Base-by-base conservation (phyloP, 148 eudicot genomes). In the Fagopyrum tataricum region DNA sequence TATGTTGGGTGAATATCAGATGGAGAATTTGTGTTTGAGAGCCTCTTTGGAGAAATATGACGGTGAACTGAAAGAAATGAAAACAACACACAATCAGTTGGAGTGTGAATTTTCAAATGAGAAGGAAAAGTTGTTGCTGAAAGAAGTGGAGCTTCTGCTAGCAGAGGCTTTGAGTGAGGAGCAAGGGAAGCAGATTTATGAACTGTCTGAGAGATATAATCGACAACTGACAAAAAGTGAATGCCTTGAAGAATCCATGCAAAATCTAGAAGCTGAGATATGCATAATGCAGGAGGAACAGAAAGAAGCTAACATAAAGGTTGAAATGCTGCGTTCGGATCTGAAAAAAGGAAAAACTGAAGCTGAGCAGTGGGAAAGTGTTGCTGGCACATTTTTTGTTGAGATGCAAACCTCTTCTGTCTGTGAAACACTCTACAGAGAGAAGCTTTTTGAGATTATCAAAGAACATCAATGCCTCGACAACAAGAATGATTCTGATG, bases 391-490 rank as follows among this genome's bases (percentile, higher is more conserved):
- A 40, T 59, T 85, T 71, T 91, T 86, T 71, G 83, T 80, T 42
- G 90, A 91, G 75, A 83, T 88, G 70, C 97, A 89, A 76, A 72
- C 75, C 73, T 85, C 85, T 39, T 79, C 78, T 66, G 76, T 90
- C 40, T 81, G 82, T 68, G 91, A 85, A 77, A 80, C 78, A 61
- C 73, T 91, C 73, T 83, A 87, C 15, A 87, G 79, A 75, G 88
- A 86, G 77, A 95, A 91, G 85, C 74, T 88, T 48, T 73, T 78
- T 49, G 97, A 90, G 83, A 85, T 92, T 74, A 71, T 51, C 69
- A 84, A 79, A 80, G 80, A 77, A 26, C 82, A 82, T 51, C 78
- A 78, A 74, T 73, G 72, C 69, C 85, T 83, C 73, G 81, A 82
- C 73, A 81, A 80, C 70, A 81, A 75, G 79, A 82, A 71, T 78